Conservation (phyloP, 352 stramenopile species). For the Lagenidium giganteum region DNA sequence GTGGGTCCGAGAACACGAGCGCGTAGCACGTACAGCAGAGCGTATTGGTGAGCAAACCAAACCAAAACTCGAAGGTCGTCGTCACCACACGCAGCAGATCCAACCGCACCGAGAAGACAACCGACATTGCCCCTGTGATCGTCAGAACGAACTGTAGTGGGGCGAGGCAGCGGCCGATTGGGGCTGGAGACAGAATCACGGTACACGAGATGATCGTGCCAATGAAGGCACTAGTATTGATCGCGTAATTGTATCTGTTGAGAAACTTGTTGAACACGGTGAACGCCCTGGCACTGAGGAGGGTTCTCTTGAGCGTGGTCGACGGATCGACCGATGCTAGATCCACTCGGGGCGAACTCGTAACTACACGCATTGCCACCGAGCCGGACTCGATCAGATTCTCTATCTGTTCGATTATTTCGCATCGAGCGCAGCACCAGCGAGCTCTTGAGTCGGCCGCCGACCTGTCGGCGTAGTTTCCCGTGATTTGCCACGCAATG, state of each 20-base stretch:
- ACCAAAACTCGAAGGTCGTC: conserved; percentile 15
- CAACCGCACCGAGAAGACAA: conserved; percentile 8
- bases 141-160: conserved; percentile 3
- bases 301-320: conserved; percentile 3
- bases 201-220: conserved; percentile 1
- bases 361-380: too few relatives aligned
- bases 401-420: too few relatives aligned
- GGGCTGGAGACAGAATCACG: background rate
- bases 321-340: too few relatives aligned
- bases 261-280: conserved; percentile 2
- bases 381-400: too few relatives aligned
- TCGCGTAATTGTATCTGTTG: background rate
- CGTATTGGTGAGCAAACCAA: conserved; percentile 6
- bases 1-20: conserved; percentile 5
- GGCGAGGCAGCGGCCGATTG: conserved; percentile 1
- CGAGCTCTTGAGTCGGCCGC: too few relatives aligned
- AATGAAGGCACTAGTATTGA: too few relatives aligned
- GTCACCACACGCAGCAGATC: conserved; percentile 4
- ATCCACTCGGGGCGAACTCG: too few relatives aligned
- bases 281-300: background rate
- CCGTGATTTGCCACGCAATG: too few relatives aligned
- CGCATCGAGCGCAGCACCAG: too few relatives aligned
- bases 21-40: conserved; percentile 3
- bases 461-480: too few relatives aligned
- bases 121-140: conserved; percentile 1